A percentile compares a stretch with the other conserved stretches of the same genome.
Evolutionary conservation across 2,329 filamentous ascomycete genomes (phyloP).

Genomic region (Calonectria fujianensis): DNA sequence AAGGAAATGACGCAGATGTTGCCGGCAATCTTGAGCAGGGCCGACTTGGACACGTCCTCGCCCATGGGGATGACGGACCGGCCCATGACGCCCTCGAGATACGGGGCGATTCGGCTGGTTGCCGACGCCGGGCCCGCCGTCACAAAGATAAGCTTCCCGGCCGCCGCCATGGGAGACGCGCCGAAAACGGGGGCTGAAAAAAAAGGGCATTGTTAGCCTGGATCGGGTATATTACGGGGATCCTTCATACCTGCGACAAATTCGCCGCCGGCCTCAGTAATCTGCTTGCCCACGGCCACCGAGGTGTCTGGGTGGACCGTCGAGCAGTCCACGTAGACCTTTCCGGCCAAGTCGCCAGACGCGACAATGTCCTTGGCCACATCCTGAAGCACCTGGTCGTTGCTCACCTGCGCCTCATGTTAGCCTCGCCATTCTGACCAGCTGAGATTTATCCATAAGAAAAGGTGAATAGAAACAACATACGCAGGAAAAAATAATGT

Average conservation of each 20-base stretch:
- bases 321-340: slow-evolving; percentile 52
- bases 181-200: slow-evolving; percentile 63
- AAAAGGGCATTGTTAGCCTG: neutral
- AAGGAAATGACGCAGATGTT: slow-evolving; percentile 59
- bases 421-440: neutral
- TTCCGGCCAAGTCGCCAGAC: slow-evolving; percentile 36
- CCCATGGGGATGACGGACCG: slow-evolving; percentile 63
- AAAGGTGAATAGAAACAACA: neutral
- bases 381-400: slow-evolving; percentile 27
- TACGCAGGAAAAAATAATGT: slow-evolving; percentile 65
- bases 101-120: slow-evolving; percentile 59
- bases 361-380: slow-evolving; percentile 29
- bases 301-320: slow-evolving; percentile 55
- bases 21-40: slow-evolving; percentile 65
- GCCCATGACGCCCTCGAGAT: slow-evolving; percentile 64
- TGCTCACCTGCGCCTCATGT: slow-evolving; percentile 21
- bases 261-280: slow-evolving; percentile 34
- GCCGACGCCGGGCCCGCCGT: slow-evolving; percentile 61
- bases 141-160: slow-evolving; percentile 65
- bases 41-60: slow-evolving; percentile 63
- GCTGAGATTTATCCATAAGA: no score
- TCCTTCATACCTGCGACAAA: slow-evolving; percentile 36
- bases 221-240: no score
- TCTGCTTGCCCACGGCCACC: slow-evolving; percentile 56
- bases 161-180: slow-evolving; percentile 63